A percentile compares a stretch with the other conserved stretches of the same genome.
These are phyloP conservation scores for Chlamydomonas reinhardtii DNA, from an alignment of 163 green algal genomes.

Conservation along the genomic window DNA sequence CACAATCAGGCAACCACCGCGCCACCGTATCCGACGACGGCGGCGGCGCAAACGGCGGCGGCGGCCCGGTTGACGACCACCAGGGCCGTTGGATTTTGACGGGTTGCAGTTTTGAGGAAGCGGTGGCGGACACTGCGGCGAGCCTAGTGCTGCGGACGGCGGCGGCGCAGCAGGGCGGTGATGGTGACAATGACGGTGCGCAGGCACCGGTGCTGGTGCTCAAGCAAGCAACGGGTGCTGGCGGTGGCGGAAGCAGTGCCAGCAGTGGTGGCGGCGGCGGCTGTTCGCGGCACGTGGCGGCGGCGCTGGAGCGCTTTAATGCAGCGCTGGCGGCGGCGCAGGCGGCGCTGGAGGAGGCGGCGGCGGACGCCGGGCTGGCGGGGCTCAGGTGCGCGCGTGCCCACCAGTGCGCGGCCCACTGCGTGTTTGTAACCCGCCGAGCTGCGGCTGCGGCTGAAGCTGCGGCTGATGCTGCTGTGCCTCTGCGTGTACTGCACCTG, in stretches of 20 bases:
- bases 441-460: no score
- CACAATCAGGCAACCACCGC: background rate
- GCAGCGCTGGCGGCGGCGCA: slow-evolving; percentile 26
- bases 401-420: no score
- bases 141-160: background rate
- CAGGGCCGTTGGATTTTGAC: slow-evolving; percentile 15
- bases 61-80: background rate
- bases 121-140: background rate
- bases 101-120: background rate
- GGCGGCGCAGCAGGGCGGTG: background rate
- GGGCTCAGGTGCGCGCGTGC: background rate
- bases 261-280: background rate
- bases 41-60: background rate
- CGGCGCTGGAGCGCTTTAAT: slow-evolving; percentile 32
- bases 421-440: no score
- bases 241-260: background rate
- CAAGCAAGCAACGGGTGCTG: background rate
- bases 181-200: background rate
- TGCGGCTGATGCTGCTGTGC: no score
- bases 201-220: background rate
- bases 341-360: slow-evolving; percentile 3
- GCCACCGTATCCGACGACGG: background rate
- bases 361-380: background rate
- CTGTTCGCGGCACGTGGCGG: slow-evolving; percentile 7
- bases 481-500: no score